These are phyloP conservation scores for Geosiphon pyriformis DNA, from an alignment of 192 early-diverging fungal species.

Conservation along the genomic window DNA sequence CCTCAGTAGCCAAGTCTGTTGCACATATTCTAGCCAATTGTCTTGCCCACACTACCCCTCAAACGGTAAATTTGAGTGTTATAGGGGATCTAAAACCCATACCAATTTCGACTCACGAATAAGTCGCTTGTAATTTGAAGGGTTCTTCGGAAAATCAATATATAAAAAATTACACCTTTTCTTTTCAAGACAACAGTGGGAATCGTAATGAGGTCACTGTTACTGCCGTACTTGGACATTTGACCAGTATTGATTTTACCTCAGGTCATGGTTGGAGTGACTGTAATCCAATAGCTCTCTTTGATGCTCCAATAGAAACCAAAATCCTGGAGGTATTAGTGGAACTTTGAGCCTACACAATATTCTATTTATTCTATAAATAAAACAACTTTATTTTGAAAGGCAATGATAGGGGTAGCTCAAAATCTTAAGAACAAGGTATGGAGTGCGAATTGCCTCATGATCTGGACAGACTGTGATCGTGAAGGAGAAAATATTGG, in stretches of 20 bases:
- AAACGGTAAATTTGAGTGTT: constrained; percentile 17
- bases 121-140: constrained; percentile 24
- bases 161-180: constrained; percentile 80
- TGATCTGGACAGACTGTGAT: constrained; percentile 99
- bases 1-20: constrained; percentile 79
- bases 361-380: no score
- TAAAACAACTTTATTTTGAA: not conserved
- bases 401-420: constrained; percentile 49
- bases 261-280: constrained; percentile 57
- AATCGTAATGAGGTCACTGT: constrained; percentile 61
- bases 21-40: constrained; percentile 66
- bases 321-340: constrained; percentile 43
- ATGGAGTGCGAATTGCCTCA: constrained; percentile 54
- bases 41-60: constrained; percentile 19
- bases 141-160: constrained; percentile 47
- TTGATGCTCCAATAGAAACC: constrained; percentile 60
- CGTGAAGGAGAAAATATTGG: constrained; percentile 95
- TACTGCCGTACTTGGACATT: constrained; percentile 81
- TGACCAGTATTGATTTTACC: constrained; percentile 66
- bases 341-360: not conserved
- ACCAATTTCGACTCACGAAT: not conserved
- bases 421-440: constrained; percentile 63
- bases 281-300: constrained; percentile 56
- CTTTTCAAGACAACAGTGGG: constrained; percentile 49
- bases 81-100: not conserved